A percentile compares a stretch with the other conserved stretches of the same genome.
phyloP scores from a whole-genome alignment of 2,329 filamentous ascomycete genomes.

The Mycosphaerella arachidis region DNA sequence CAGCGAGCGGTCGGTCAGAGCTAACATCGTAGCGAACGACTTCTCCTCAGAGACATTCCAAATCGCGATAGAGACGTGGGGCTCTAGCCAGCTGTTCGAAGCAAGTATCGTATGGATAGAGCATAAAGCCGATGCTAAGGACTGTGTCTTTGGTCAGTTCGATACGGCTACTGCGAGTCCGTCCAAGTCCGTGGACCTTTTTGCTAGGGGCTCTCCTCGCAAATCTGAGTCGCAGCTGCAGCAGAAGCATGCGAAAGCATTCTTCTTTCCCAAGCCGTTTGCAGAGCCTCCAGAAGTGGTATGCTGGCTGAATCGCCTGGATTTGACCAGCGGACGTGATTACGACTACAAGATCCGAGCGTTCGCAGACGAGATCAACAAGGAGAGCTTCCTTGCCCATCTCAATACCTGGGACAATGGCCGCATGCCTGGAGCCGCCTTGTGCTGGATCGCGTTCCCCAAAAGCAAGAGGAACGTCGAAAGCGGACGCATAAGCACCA shows the following conservation, averaged over 20 bases:
- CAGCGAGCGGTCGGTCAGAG: slow-evolving; percentile 21
- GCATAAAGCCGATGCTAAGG: slow-evolving; percentile 26
- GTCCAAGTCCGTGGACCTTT: background rate
- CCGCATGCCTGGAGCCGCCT: slow-evolving; percentile 24
- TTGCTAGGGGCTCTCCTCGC: background rate
- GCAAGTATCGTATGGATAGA: slow-evolving; percentile 29
- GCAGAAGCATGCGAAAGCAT: slow-evolving; percentile 18
- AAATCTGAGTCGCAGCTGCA: background rate
- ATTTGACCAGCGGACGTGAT: slow-evolving; percentile 18
- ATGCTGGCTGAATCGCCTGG: slow-evolving; percentile 29
- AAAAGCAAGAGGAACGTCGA: slow-evolving; percentile 24
- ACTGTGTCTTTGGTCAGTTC: slow-evolving; percentile 29
- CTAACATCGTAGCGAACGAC: slow-evolving; percentile 25
- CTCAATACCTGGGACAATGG: slow-evolving; percentile 30
- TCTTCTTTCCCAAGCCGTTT: slow-evolving; percentile 20
- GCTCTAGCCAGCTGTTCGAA: slow-evolving; percentile 18
- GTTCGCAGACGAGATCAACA: slow-evolving; percentile 20
- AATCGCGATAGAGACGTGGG: slow-evolving; percentile 29
- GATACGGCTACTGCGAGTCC: slow-evolving; percentile 18
- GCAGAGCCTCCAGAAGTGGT: slow-evolving; percentile 22
- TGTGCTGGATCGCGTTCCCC: slow-evolving; percentile 32
- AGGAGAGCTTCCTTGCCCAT: slow-evolving; percentile 24
- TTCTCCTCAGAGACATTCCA: slow-evolving; percentile 23
- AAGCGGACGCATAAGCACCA: slow-evolving; percentile 25
- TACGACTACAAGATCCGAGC: slow-evolving; percentile 25